Percentiles rank a stretch among this genome's conserved stretches.
These are phyloP conservation scores for Suhomyces wounanorum DNA, from an alignment of 1,139 yeast species.

Conservation along the genomic window DNA sequence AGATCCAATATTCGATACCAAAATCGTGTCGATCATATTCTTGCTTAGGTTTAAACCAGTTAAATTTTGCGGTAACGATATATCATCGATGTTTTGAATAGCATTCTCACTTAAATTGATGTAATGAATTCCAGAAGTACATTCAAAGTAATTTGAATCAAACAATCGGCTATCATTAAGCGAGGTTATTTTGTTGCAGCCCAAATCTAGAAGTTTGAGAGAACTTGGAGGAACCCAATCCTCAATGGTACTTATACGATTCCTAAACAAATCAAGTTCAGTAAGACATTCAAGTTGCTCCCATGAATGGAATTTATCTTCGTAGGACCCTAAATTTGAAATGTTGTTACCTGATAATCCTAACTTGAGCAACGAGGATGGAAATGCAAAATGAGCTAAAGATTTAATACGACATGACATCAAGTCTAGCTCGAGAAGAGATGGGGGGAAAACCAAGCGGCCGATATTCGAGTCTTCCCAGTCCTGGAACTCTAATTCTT, in stretches of 20 bases:
- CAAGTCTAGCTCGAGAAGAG: constrained; percentile 21
- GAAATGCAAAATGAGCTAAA: constrained; percentile 28
- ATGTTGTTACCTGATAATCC: constrained; percentile 27
- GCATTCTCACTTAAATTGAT: constrained; percentile 7
- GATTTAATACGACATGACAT: constrained; percentile 26
- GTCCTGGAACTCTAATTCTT: background rate
- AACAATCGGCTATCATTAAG: constrained; percentile 9
- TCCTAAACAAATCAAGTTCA: constrained; percentile 28
- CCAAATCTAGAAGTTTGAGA: constrained; percentile 25
- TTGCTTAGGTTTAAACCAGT: constrained; percentile 6
- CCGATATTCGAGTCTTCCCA: background rate
- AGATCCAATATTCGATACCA: constrained; percentile 1
- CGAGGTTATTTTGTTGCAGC: constrained; percentile 19
- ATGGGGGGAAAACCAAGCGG: constrained; percentile 22
- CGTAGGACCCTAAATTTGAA: constrained; percentile 20
- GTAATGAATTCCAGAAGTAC: constrained; percentile 1
- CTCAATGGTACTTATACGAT: constrained; percentile 22
- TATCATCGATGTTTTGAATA: constrained; percentile 5
- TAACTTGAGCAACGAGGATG: constrained; percentile 25
- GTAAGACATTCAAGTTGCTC: constrained; percentile 22
- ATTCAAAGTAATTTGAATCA: background rate
- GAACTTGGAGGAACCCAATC: constrained; percentile 30
- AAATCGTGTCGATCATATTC: constrained; percentile 5
- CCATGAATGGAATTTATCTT: constrained; percentile 24
- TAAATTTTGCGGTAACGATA: constrained; percentile 7